These are phyloP conservation scores for Aurifilum marmelostoma DNA, from an alignment of 2,329 filamentous ascomycete species.

Conservation along the genomic window DNA sequence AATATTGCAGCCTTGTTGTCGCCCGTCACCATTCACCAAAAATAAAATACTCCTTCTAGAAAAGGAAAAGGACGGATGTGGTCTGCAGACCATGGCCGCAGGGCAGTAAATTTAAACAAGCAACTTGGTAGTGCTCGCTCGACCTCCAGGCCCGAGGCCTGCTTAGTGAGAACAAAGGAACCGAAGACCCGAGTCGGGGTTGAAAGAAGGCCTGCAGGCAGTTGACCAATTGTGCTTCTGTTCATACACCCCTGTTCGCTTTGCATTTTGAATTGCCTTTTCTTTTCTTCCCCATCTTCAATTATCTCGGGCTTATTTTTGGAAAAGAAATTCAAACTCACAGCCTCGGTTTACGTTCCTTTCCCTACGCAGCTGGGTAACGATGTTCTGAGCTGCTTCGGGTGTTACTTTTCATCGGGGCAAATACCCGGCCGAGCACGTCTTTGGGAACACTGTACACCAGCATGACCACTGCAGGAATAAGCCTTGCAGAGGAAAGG, in stretches of 20 bases:
- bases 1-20: neutral
- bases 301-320: too few relatives aligned
- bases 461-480: neutral
- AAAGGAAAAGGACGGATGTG: neutral
- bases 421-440: too few relatives aligned
- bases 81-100: neutral
- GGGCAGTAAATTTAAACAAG: neutral
- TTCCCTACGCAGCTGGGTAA: too few relatives aligned
- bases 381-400: neutral
- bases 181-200: neutral
- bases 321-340: too few relatives aligned
- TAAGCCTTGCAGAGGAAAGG: neutral
- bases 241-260: neutral
- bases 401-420: neutral
- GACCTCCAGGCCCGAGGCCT: constrained; percentile 1
- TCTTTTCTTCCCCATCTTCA: too few relatives aligned
- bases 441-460: neutral
- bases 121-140: too few relatives aligned
- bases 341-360: neutral
- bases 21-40: neutral
- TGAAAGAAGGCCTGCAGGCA: neutral
- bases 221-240: neutral
- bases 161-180: neutral
- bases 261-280: too few relatives aligned
- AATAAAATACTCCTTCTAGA: neutral